phyloP scores from a whole-genome alignment of 1,139 yeast species.

The Kazachstania sp. region DNA sequence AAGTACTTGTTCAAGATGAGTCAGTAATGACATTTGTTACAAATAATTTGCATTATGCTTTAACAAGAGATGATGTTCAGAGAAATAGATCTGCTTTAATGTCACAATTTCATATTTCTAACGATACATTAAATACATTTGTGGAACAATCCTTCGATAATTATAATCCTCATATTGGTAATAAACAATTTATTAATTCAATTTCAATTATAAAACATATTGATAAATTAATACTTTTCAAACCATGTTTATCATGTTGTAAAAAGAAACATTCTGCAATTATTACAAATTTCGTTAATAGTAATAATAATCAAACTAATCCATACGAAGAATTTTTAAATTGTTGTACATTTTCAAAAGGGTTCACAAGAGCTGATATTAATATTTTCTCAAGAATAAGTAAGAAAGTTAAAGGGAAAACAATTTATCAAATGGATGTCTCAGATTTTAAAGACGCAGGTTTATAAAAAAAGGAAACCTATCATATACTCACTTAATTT shows the following conservation, averaged over 20 bases:
- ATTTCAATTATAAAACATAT: slow-evolving; percentile 22
- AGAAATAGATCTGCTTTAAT: slow-evolving; percentile 4
- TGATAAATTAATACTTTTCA: slow-evolving; percentile 26
- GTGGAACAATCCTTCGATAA: not conserved
- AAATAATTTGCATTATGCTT: slow-evolving; percentile 13
- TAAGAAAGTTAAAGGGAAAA: slow-evolving; percentile 13
- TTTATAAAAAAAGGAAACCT: slow-evolving; percentile 5
- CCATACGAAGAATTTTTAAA: not conserved
- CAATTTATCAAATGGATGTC: slow-evolving; percentile 21
- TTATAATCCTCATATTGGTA: not conserved
- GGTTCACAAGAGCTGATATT: slow-evolving; percentile 28
- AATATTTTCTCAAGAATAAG: slow-evolving; percentile 19
- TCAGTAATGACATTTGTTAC: slow-evolving; percentile 12
- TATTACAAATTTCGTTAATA: not conserved
- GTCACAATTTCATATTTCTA: slow-evolving; percentile 5
- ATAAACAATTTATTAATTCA: not conserved
- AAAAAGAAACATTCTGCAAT: slow-evolving; percentile 11
- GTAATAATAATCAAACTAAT: not conserved
- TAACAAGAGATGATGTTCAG: slow-evolving; percentile 13
- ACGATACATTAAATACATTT: not conserved
- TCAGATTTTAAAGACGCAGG: slow-evolving; percentile 24
- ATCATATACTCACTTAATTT: not conserved
- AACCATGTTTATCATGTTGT: slow-evolving; percentile 25
- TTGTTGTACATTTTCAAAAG: slow-evolving; percentile 24
- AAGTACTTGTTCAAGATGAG: slow-evolving; percentile 24